A percentile compares a stretch with the other conserved stretches of the same genome.
Evolutionary conservation across 2,329 filamentous ascomycete species (phyloP).

Genomic region (Endoconidiophora polonica): DNA sequence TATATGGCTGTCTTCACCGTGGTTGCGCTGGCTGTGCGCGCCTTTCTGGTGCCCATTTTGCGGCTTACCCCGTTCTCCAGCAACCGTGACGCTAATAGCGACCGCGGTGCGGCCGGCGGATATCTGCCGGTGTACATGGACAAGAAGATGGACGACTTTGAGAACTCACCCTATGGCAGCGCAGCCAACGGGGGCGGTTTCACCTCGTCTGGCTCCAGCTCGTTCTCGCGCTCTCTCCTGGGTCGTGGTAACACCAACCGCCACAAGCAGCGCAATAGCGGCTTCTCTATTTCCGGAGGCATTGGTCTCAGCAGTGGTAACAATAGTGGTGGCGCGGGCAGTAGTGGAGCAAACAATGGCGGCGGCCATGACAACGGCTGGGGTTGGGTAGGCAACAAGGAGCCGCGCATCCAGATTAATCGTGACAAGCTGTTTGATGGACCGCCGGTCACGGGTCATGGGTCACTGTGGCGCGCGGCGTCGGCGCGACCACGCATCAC

Average conservation of each 20-base stretch:
- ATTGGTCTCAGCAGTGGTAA: constrained; percentile 15
- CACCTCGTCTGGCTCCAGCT: constrained; percentile 14
- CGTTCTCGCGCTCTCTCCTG: constrained; percentile 12
- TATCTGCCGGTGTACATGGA: constrained; percentile 35
- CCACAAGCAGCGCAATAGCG: constrained; percentile 14
- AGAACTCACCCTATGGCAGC: constrained; percentile 16
- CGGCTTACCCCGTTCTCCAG: constrained; percentile 37
- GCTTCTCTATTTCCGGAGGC: not conserved
- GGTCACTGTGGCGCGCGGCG: constrained; percentile 17
- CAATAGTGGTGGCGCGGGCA: not conserved
- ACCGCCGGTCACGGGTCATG: constrained; percentile 4
- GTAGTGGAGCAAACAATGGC: constrained; percentile 14
- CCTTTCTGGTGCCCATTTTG: constrained; percentile 39
- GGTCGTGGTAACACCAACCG: constrained; percentile 15
- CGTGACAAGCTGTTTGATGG: constrained; percentile 25
- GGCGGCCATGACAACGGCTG: constrained; percentile 18
- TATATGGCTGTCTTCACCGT: constrained; percentile 40
- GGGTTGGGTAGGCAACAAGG: constrained; percentile 27
- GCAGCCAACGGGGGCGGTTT: constrained; percentile 20
- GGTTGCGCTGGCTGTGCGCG: constrained; percentile 33
- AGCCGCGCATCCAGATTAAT: constrained; percentile 38
- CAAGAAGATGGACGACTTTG: constrained; percentile 34
- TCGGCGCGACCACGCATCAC: constrained; percentile 20
- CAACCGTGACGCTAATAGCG: constrained; percentile 19
- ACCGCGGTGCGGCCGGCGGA: constrained; percentile 14